A percentile compares a stretch with the other conserved stretches of the same genome.
Evolutionary conservation across 75 land plant genomes (phyloP).

Genomic region (Isoetes taiwanensis): DNA sequence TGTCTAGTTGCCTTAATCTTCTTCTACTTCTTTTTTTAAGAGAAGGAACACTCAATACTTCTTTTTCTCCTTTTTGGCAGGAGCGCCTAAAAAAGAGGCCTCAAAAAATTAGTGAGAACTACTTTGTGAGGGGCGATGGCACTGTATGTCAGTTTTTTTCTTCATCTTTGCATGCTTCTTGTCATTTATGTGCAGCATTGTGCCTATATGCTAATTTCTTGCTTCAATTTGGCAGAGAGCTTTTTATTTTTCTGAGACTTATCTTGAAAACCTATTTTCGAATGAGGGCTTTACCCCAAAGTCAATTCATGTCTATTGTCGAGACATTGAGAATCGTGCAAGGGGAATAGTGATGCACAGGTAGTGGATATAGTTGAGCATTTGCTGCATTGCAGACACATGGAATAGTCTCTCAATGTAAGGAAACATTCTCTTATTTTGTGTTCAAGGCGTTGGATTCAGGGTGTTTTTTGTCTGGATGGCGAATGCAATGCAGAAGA

Average conservation of each 20-base stretch:
- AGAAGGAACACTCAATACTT: too few relatives aligned
- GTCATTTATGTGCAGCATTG: background rate
- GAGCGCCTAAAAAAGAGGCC: conserved; percentile 69
- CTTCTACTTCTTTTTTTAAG: too few relatives aligned
- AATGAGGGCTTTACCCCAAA: conserved; percentile 46
- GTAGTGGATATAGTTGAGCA: conserved; percentile 14
- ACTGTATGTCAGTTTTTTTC: conserved; percentile 46
- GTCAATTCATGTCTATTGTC: conserved; percentile 49
- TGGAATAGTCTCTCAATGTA: background rate
- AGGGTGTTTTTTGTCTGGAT: conserved; percentile 50
- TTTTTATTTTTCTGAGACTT: conserved; percentile 77
- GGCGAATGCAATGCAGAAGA: too few relatives aligned
- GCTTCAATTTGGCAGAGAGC: conserved; percentile 53
- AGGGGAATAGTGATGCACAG: conserved; percentile 74
- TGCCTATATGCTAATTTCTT: background rate
- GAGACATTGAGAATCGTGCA: conserved; percentile 78
- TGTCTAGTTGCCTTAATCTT: too few relatives aligned
- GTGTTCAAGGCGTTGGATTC: conserved; percentile 79
- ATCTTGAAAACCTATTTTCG: conserved; percentile 37
- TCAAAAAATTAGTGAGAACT: conserved; percentile 89
- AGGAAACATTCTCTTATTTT: background rate
- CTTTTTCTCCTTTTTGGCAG: conserved; percentile 24
- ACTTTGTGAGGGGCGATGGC: conserved; percentile 96
- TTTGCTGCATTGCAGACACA: background rate
- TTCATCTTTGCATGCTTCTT: background rate